Base-by-base conservation (phyloP, 2,329 filamentous ascomycete species). In the Fusarium brachygibbosum region DNA sequence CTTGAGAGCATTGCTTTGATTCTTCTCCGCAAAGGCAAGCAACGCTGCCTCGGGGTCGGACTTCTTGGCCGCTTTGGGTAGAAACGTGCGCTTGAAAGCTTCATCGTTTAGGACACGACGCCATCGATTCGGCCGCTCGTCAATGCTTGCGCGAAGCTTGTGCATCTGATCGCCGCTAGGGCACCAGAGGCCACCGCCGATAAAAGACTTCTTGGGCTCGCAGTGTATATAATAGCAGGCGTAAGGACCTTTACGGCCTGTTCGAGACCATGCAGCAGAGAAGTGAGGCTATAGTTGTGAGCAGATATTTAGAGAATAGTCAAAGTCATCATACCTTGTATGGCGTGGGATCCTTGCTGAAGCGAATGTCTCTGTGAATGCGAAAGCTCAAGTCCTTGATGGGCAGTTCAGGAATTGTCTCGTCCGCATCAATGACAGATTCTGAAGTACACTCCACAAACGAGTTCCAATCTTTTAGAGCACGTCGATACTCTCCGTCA, bases 151-250 rank as follows among this genome's bases (percentile, higher is more conserved):
- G 60, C 94, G 88, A 77, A 97, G 81, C 66, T 85, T 85, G 35
- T 86, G 86, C 16, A 96, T 81, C n/a, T 89, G 83, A 6, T 82
- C 81, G 3, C 87, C 86, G 53, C 93, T 91, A 3, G 93, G 93
- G 73, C 90, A 87, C 93, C 93, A 97, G 17, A 97, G 81, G 2
- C 94, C 94, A 46, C 93, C 93, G 60, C 92, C 94, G 41, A 97
- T 83, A 72, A 95, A 92, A 76, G 88, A 91, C 51, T 86, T 82
- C 4, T 83, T 84, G 13, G 94, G 93, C 76, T 95, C 88, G 68
- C 93, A 86, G 78, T 97, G 93, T 21, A 97, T 81, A 80, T 97
- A 97, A 81, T 97, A 97, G 76, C 89, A 91, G 9, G 94, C 94
- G 79, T 96, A 97, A 12, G 92, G 90, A 0, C 93, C 93, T 79